Evolutionary conservation across 495 filamentous ascomycete genomes (phyloP), one percentile per base, ranked within the genome.

Genomic region (Cenococcum geophilum): DNA sequence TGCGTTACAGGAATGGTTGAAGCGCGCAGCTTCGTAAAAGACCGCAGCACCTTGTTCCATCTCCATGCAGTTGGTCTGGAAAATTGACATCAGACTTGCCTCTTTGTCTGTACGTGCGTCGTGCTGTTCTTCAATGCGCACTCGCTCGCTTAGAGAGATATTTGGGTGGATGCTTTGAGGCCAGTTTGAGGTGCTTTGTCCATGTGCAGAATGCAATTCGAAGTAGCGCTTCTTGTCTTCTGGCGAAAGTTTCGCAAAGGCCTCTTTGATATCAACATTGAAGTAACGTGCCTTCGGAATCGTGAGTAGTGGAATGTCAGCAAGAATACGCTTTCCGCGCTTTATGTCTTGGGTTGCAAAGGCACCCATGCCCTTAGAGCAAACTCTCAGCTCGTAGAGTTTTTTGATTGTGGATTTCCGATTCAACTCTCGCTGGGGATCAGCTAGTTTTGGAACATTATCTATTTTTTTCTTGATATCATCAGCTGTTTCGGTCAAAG

Each of bases 251-350:
- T 64, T 60, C 9, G 58, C 48, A 56, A 67, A 66, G 8, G 54
- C 55, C 9, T 37, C 57, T 32, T 69, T 34, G 54, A 74, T 60
- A 37, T 68, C 66, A 9, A 6, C 43, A 1, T 47, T 32, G 32
- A 40, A 54, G 40, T 70, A 65, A 1, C 86, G 82, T 23, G 81
- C 83, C 58, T 84, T 86, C 37, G 79, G 79, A 16, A 85, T 72
- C 50, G 86, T 76, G 25, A 93, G 76, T 55, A 77, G 76, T 52
- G 90, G 82, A 0, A 85, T 80, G 59, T 93, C 85, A 56, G 84
- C 83, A 4, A 91, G 74, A 40, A 85, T 79, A 14, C 83, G 81
- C 0, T 76, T 76, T 36, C 73, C 74, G 18, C 52, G 60, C 22
- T 60, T 48, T 60, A 76, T 68, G 45, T 32, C 25, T 1, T 43